Evolutionary conservation across 1,139 yeast species (phyloP).

Genomic region (Kurtzmaniella quercitrusa): DNA sequence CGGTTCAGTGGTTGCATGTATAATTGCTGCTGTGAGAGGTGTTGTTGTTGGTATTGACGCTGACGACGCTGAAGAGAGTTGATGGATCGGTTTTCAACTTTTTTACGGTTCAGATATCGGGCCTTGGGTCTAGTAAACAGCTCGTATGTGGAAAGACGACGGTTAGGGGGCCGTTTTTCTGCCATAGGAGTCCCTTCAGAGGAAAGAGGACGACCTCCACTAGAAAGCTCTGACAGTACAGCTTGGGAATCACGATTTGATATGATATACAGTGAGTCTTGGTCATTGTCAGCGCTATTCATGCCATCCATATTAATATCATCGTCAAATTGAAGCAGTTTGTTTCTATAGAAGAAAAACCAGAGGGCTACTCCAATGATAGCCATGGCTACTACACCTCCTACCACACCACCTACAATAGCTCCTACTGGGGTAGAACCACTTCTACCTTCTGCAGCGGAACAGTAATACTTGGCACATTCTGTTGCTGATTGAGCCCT

Average conservation of each 20-base stretch:
- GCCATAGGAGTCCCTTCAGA: constrained; percentile 6
- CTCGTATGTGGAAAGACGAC: constrained; percentile 41
- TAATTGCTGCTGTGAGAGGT: constrained; percentile 10
- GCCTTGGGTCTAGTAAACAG: constrained; percentile 40
- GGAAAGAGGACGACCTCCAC: constrained; percentile 8
- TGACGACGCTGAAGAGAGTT: constrained; percentile 6
- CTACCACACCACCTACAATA: constrained; percentile 63
- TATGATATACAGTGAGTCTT: constrained; percentile 17
- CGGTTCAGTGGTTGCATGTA: constrained; percentile 29
- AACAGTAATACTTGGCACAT: constrained; percentile 59
- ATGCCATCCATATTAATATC: constrained; percentile 20
- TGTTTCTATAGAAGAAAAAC: constrained; percentile 27
- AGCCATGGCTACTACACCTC: constrained; percentile 41
- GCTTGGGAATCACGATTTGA: constrained; percentile 7
- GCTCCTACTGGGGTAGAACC: constrained; percentile 42
- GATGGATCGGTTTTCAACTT: constrained; percentile 8
- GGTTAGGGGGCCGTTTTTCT: constrained; percentile 12
- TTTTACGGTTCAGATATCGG: constrained; percentile 16
- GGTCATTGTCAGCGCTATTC: constrained; percentile 13
- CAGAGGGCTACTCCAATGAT: constrained; percentile 29
- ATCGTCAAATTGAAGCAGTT: constrained; percentile 16
- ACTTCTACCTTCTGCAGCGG: constrained; percentile 11
- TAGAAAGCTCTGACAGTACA: constrained; percentile 5
- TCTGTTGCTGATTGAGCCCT: constrained; percentile 49
- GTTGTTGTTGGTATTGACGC: constrained; percentile 17